These are phyloP conservation scores for Arthrobotrys pseudoclavata DNA, from an alignment of 2,329 filamentous ascomycete genomes.

Conservation along the genomic window DNA sequence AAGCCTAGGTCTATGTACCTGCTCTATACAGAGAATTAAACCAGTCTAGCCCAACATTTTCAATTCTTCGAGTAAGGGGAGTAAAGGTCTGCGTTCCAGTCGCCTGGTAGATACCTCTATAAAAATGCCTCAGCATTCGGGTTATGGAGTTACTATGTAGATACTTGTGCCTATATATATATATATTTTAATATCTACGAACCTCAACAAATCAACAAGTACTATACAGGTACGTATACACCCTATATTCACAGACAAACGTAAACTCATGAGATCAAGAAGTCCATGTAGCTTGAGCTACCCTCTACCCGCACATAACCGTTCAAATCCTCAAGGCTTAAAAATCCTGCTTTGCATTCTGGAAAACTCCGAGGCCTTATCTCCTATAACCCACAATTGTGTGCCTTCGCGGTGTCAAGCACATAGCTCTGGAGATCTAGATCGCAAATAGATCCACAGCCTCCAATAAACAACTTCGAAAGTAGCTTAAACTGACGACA, in stretches of 20 bases:
- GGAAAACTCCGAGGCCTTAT: slow-evolving; percentile 12
- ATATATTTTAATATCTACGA: not conserved
- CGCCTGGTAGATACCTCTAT: not conserved
- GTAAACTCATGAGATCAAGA: not conserved
- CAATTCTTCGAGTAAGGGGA: not conserved
- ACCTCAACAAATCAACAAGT: not conserved
- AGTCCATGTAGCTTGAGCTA: not conserved
- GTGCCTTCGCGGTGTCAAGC: not conserved
- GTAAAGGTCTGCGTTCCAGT: not conserved
- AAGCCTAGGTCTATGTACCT: not conserved
- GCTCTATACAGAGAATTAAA: not conserved
- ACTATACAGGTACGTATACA: not conserved
- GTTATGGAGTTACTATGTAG: not conserved
- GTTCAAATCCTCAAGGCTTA: not conserved
- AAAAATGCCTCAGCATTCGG: not conserved
- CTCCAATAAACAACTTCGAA: slow-evolving; percentile 23
- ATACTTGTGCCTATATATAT: not conserved
- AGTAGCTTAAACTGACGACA: slow-evolving; percentile 32
- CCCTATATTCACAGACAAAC: not conserved
- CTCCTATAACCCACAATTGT: not conserved
- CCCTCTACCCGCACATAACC: not conserved
- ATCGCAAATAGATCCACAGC: slow-evolving; percentile 7
- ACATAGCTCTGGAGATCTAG: slow-evolving; percentile 3
- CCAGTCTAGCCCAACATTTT: not conserved
- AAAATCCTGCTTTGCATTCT: slow-evolving; percentile 11